Base-by-base conservation (phyloP, 192 early-diverging fungal genomes). In the Umbelopsis isabellina region DNA sequence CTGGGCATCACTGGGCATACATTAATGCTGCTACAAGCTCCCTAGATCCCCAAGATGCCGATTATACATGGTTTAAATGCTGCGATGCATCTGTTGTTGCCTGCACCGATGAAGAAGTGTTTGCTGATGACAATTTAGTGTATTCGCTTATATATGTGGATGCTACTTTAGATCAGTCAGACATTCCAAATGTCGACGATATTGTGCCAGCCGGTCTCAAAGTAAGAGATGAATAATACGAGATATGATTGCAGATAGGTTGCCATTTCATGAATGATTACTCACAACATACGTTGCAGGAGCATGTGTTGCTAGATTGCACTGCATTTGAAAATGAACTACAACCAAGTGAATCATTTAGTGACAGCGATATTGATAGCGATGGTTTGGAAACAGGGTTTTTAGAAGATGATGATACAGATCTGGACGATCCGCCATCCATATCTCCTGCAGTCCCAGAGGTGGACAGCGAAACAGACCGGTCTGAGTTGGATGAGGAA, bases 1-100 rank as follows among this genome's bases (percentile, higher is more conserved):
- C 71, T 3, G 77, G 73, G 5, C 76, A 78, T 61, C 51, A 74
- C 23, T 82, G 80, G 80, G 76, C 72, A 11, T 81, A 82, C 51
- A 69, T 80, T 15, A 74, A 70, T 68, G 69, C 77, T 1, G 70
- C 61, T 13, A 69, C 67, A 23, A 65, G 27, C 10, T 46, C 46
- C 4, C 13, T 37, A 8, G 41, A 52, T 18, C n/a, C 21, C 6
- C n/a, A 69, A 5, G 68, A 70, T 16, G 76, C 74, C 46, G 25
- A 13, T n/a, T 25, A 58, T 30, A 50, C 50, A 3, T 79, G 78
- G 78, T 72, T 75, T 30, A 70, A 66, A 25, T 79, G 75, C 58
- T 69, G 74, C 49, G 78, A 79, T 69, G 71, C 78, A 4, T 30
- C 35, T 4, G 73, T 79, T 48, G 50, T 46, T 9, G 8, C 55